Evolutionary conservation across 1,139 yeast species (phyloP), one percentile per base, ranked within the genome.

Genomic region (Kurtzmaniella natalensis): DNA sequence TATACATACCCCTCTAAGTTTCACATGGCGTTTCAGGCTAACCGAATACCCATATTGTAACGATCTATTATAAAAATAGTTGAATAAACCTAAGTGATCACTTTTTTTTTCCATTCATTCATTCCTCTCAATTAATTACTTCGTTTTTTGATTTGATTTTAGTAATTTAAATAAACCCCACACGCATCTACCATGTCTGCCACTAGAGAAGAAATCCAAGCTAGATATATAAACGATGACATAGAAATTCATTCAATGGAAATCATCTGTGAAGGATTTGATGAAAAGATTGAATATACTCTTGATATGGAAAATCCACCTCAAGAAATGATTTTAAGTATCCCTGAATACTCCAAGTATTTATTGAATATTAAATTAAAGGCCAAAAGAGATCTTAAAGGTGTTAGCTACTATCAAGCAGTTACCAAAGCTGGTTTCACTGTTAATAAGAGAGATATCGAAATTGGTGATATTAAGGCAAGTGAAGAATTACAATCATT

Each of bases 281-380:
- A 54, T 14, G 53, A 55, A 22, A 42, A 43, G 7, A 43, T 61
- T 32, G 48, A 42, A 24, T 56, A 45, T 34, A 38, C 50, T 15
- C 46, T 46, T 33, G 55, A 53, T 19, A 57, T 58, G 61, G 59
- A 57, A 10, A 43, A 51, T 15, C 37, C 46, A 38, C 66, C 64
- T 0, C 56, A 56, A 33, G 39, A 41, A 27, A 49, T 64, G 25
- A 55, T 55, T 33, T 51, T 62, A 32, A 37, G 43, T 4, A 40
- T 64, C 13, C 70, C 70, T 1, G 70, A 64, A 37, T 43, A 48
- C 31, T 45, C 58, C n/a, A 51, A 47, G 6, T 64, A 63, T 42
- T 46, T 46, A 10, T 44, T 61, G 34, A 55, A 59, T 4, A 46
- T 64, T 25, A 53, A 50, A 29, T 62, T 53, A 37, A 49, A 42